Conservation (phyloP, 2,329 filamentous ascomycete genomes). For the Hirsutella rhossiliensis region DNA sequence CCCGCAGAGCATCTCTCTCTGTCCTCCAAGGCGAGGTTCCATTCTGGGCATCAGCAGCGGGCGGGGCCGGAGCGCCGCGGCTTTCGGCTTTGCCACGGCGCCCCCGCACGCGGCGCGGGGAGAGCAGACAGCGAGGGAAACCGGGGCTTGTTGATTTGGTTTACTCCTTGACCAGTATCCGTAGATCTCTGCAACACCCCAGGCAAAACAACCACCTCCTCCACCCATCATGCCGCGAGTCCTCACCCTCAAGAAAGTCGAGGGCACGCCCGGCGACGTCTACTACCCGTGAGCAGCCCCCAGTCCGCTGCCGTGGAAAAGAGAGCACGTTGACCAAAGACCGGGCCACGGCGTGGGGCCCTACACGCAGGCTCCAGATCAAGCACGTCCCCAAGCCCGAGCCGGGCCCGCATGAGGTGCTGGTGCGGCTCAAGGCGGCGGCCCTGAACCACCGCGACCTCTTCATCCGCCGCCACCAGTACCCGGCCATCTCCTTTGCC, state of each 20-base stretch:
- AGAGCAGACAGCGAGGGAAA: too few species aligned
- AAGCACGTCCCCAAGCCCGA: constrained; percentile 50
- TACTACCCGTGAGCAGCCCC: constrained; percentile 56
- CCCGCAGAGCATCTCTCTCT: too few species aligned
- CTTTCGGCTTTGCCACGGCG: too few species aligned
- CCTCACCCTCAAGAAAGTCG: constrained; percentile 54
- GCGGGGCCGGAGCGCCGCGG: too few species aligned
- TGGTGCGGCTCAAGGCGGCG: constrained; percentile 65
- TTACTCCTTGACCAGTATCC: too few species aligned
- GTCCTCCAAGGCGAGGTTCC: too few species aligned
- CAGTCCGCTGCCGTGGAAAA: neutral
- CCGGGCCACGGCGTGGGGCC: neutral
- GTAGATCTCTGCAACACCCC: too few species aligned
- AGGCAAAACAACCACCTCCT: too few species aligned
- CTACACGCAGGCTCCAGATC: constrained; percentile 38
- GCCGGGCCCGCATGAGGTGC: constrained; percentile 54
- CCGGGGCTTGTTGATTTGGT: too few species aligned
- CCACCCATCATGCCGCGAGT: constrained; percentile 35
- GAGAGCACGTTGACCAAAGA: neutral
- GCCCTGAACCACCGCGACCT: constrained; percentile 92
- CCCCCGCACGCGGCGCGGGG: too few species aligned
- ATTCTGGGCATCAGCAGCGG: too few species aligned
- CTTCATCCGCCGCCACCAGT: constrained; percentile 86
- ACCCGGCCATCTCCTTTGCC: constrained; percentile 72
- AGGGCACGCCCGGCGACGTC: constrained; percentile 74